A percentile compares a stretch with the other conserved stretches of the same genome.
These are phyloP conservation scores for Isoetes engelmannii DNA, from an alignment of 83 land plant species.

Conservation along the genomic window DNA sequence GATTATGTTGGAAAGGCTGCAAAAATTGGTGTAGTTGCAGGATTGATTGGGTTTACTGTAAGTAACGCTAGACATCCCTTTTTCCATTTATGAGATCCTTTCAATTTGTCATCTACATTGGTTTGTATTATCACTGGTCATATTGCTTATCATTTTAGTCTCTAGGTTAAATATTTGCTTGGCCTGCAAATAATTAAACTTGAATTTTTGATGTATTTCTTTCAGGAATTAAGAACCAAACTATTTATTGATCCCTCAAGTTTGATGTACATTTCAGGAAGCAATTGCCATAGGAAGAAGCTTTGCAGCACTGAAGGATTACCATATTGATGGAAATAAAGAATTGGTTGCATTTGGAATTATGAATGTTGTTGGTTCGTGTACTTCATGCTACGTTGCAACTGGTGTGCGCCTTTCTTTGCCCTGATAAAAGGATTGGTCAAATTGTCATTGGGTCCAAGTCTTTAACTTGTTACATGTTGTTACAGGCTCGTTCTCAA, in stretches of 20 bases:
- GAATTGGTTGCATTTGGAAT: constrained; percentile 8
- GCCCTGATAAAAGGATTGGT: neutral
- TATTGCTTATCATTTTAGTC: too few species aligned
- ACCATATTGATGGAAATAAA: constrained; percentile 9
- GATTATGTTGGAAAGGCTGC: neutral
- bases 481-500: neutral
- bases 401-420: neutral
- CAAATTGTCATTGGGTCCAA: neutral
- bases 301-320: constrained; percentile 1
- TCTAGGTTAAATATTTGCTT: too few species aligned
- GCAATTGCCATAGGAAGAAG: constrained; percentile 8
- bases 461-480: neutral
- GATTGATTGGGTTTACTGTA: neutral
- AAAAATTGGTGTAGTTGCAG: constrained; percentile 5
- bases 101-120: too few species aligned
- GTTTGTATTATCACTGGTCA: neutral
- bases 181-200: too few species aligned
- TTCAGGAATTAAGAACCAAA: neutral
- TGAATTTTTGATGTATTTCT: too few species aligned
- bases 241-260: neutral
- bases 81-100: too few species aligned
- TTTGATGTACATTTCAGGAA: neutral
- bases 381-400: neutral
- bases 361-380: neutral
- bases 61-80: neutral